Evolutionary conservation across 163 green algal genomes (phyloP), one percentile per base, ranked within the genome.

Genomic region (Scenedesmus sp.): DNA sequence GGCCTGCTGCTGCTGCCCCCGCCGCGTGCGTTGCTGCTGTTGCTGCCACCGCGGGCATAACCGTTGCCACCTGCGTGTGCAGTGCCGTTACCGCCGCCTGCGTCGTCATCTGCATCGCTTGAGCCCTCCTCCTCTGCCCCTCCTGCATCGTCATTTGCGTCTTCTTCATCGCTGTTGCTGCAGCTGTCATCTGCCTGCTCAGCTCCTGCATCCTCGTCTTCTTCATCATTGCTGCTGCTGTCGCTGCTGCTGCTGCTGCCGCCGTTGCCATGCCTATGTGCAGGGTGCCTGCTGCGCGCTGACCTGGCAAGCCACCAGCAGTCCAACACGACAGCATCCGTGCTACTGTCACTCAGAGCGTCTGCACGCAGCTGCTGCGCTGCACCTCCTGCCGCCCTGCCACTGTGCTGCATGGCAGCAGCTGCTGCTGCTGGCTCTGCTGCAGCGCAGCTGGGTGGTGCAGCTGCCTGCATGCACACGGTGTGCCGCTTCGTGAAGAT

Each of bases 361-460:
- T 40, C 72, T 22, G 72, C n/a, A 13, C 73, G 73, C 73, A n/a
- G 20, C 40, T n/a, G 35, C 37, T 56, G 40, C 16, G 18, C 81
- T 76, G 81, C 20, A 7, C 6, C 81, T 86, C 30, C 30, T 68
- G 81, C 81, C 40, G n/a, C 49, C 40, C 26, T 59, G 3, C 13
- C 78, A 59, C 26, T 42, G 24, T 51, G 78, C 42, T 61, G 80
- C 80, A 68, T 12, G 15, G 10, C n/a, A 30, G 80, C 79, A 40
- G 79, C 79, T 68, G 79, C 79, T 85, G 42, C 79, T 85, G 79
- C 79, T 84, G 79, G 33, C n/a, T 16, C 16, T 61, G 79, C 24
- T 85, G 79, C 10, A 56, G 46, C 68, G 43, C 79, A 56, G 79
- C 42, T 68, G 43, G 79, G 10, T 85, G 43, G 26, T 85, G 80